These are phyloP conservation scores for Linum trigynum DNA, from an alignment of 345 rosid genomes.

Conservation along the genomic window DNA sequence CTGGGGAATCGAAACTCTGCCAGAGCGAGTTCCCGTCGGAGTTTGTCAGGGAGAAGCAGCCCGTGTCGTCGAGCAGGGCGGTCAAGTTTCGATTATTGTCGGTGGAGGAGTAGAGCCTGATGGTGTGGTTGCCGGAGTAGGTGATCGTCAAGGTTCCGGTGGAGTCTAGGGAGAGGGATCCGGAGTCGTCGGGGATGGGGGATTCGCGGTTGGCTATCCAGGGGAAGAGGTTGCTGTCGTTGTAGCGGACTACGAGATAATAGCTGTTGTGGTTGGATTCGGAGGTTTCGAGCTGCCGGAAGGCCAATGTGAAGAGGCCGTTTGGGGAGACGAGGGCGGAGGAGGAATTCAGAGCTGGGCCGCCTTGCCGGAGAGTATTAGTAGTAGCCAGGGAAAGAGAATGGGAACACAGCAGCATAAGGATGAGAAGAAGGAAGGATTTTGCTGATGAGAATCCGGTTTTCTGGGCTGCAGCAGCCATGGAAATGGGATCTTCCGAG, in stretches of 20 bases:
- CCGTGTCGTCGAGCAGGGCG: slow-evolving; percentile 2
- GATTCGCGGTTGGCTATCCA: slow-evolving; percentile 3
- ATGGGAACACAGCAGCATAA: not conserved
- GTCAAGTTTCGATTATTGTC: not conserved
- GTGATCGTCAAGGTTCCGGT: not conserved
- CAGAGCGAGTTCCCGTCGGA: not conserved
- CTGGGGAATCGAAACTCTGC: slow-evolving; percentile 3
- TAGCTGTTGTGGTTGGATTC: not conserved
- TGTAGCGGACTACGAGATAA: not conserved
- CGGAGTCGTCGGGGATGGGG: not conserved
- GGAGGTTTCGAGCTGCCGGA: not conserved
- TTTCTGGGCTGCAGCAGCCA: too few species aligned
- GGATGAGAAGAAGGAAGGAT: too few species aligned
- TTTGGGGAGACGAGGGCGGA: not conserved
- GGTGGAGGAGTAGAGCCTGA: not conserved
- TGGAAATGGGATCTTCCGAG: too few species aligned
- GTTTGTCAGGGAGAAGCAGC: slow-evolving; percentile 3
- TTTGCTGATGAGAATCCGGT: too few species aligned
- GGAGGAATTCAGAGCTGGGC: not conserved
- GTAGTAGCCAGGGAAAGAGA: not conserved
- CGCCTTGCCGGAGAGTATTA: not conserved
- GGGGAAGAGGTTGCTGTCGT: too few species aligned
- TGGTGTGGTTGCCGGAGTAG: not conserved
- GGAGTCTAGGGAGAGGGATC: not conserved
- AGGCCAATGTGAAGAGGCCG: not conserved